phyloP scores from a whole-genome alignment of 768 basidiomycete species.

The Lepiota subincarnata region DNA sequence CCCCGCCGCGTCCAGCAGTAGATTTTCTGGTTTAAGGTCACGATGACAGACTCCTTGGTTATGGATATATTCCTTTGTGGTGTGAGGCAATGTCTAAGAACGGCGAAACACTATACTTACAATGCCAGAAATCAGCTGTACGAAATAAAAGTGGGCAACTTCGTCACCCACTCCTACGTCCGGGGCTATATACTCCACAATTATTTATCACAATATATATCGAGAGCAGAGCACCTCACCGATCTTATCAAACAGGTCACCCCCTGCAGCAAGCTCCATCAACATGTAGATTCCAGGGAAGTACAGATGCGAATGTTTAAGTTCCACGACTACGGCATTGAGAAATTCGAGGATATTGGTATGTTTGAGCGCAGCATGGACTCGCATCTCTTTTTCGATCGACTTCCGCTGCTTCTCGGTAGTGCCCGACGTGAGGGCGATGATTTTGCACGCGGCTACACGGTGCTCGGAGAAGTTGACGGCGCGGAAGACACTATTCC shows the following conservation, averaged over 20 bases:
- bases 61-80: constrained; percentile 74
- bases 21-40: constrained; percentile 95
- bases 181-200: constrained; percentile 53
- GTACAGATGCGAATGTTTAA: constrained; percentile 50
- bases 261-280: constrained; percentile 87
- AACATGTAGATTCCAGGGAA: constrained; percentile 88
- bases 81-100: not conserved
- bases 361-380: constrained; percentile 80
- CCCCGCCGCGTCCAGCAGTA: constrained; percentile 81
- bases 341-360: constrained; percentile 79
- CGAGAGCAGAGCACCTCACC: constrained; percentile 44
- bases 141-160: constrained; percentile 87
- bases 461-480: constrained; percentile 60
- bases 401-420: constrained; percentile 70
- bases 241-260: constrained; percentile 98
- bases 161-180: constrained; percentile 86
- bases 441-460: constrained; percentile 86
- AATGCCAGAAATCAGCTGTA: constrained; percentile 80
- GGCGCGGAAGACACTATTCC: constrained; percentile 74
- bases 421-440: constrained; percentile 58
- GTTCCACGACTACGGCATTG: constrained; percentile 71
- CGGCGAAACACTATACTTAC: constrained; percentile 35
- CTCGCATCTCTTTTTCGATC: constrained; percentile 88
- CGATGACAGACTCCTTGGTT: constrained; percentile 89
- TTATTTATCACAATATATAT: not conserved